A percentile compares a stretch with the other conserved stretches of the same genome.
phyloP scores from a whole-genome alignment of 83 land plant species.

The Diphasiastrum complanatum region DNA sequence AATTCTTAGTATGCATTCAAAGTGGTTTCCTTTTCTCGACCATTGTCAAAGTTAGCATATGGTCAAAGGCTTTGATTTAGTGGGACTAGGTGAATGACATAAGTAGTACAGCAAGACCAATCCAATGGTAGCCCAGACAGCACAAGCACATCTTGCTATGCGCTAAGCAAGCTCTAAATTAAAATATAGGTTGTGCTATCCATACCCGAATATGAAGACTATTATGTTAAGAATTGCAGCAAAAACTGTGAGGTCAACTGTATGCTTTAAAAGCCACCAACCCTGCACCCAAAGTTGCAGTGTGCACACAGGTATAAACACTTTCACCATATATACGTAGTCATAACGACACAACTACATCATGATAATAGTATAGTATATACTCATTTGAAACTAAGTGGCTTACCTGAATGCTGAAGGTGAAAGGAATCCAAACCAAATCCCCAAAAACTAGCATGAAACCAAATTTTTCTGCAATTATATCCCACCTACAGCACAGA shows the following conservation, averaged over 20 bases:
- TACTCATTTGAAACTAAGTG: background rate
- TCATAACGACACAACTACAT: background rate
- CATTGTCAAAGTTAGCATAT: no score
- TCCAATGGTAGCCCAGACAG: no score
- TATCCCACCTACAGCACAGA: constrained; percentile 72
- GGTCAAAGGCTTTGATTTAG: no score
- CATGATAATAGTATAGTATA: background rate
- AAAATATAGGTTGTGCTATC: no score
- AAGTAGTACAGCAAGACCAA: no score
- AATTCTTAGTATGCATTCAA: no score
- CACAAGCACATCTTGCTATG: no score
- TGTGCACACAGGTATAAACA: background rate
- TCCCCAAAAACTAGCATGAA: constrained; percentile 98
- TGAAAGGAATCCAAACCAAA: constrained; percentile 94
- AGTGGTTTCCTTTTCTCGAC: no score
- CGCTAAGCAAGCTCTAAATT: no score
- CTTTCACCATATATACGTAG: background rate
- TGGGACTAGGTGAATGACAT: no score
- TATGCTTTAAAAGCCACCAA: constrained; percentile 84
- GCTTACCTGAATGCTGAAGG: constrained; percentile 95
- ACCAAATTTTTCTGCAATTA: constrained; percentile 94
- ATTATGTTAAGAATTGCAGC: constrained; percentile 32
- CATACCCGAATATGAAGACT: constrained; percentile 28
- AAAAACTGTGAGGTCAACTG: constrained; percentile 50
- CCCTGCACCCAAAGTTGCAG: constrained; percentile 38